Percentiles rank a stretch among this genome's conserved stretches.
Evolutionary conservation across 768 basidiomycete genomes (phyloP).

Genomic region (Cubamyces sp.): DNA sequence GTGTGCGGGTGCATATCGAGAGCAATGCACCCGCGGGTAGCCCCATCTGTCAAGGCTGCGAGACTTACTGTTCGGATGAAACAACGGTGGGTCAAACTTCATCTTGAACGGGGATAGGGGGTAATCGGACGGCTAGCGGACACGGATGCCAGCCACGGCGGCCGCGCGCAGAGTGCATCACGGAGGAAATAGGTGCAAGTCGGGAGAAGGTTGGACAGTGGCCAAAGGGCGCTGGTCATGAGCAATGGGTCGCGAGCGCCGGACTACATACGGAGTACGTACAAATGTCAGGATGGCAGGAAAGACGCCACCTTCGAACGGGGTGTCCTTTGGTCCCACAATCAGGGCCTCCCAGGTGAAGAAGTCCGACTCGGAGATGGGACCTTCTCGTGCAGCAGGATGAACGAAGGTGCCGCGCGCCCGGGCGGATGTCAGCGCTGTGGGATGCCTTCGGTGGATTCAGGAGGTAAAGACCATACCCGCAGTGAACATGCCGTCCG

Average conservation of each 20-base stretch:
- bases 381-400: conserved; percentile 51
- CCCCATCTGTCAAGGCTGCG: conserved; percentile 1
- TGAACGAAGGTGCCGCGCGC: not conserved
- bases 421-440: conserved; percentile 13
- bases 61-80: conserved; percentile 93
- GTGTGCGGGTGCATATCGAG: not conserved
- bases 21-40: not conserved
- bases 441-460: conserved; percentile 3
- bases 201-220: not conserved
- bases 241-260: conserved; percentile 15
- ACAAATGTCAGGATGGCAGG: conserved; percentile 92
- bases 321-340: conserved; percentile 91
- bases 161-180: conserved; percentile 8
- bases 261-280: conserved; percentile 40
- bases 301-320: conserved; percentile 96
- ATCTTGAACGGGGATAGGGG: conserved; percentile 99
- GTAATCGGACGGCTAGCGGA: conserved; percentile 81
- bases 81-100: conserved; percentile 96
- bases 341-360: conserved; percentile 97
- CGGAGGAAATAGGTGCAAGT: not conserved
- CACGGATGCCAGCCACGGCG: conserved; percentile 10
- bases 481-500: conserved; percentile 97
- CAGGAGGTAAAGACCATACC: conserved; percentile 45
- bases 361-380: conserved; percentile 90
- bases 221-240: conserved; percentile 4